Evolutionary conservation across 805 yeast genomes (phyloP).

Genomic region (Kuraishia floccosa): DNA sequence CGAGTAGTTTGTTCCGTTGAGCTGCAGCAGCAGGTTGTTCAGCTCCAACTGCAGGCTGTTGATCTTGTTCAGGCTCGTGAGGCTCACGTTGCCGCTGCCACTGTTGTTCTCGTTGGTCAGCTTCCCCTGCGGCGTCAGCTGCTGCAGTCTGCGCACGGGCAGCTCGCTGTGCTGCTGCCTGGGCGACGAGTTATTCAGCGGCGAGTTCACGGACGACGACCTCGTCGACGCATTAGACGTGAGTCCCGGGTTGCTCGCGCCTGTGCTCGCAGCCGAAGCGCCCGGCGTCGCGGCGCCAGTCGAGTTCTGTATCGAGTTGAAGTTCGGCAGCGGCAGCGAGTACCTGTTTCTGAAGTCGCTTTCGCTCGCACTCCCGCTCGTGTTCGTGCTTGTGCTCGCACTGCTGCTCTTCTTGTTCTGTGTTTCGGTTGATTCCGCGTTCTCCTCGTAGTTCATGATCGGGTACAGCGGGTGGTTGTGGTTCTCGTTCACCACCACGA

Average conservation of each 20-base stretch:
- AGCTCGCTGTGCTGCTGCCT: no score
- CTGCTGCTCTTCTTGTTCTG: background rate
- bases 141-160: no score
- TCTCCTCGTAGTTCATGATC: background rate
- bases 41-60: constrained; percentile 13
- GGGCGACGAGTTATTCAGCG: background rate
- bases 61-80: constrained; percentile 3
- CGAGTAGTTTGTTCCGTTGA: constrained; percentile 10
- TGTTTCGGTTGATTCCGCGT: background rate
- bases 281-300: background rate
- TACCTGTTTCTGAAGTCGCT: background rate
- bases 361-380: background rate
- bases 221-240: background rate
- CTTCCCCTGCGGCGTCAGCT: constrained; percentile 2
- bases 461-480: constrained; percentile 42
- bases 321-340: constrained; percentile 1
- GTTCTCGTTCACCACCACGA: constrained; percentile 46
- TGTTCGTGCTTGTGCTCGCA: background rate
- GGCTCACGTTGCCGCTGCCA: background rate
- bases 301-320: background rate
- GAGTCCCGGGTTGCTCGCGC: no score
- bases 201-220: background rate
- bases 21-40: constrained; percentile 14
- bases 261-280: no score
- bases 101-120: background rate